Base-by-base conservation (phyloP, 2,329 filamentous ascomycete genomes). In the Aspergillus tanneri region DNA sequence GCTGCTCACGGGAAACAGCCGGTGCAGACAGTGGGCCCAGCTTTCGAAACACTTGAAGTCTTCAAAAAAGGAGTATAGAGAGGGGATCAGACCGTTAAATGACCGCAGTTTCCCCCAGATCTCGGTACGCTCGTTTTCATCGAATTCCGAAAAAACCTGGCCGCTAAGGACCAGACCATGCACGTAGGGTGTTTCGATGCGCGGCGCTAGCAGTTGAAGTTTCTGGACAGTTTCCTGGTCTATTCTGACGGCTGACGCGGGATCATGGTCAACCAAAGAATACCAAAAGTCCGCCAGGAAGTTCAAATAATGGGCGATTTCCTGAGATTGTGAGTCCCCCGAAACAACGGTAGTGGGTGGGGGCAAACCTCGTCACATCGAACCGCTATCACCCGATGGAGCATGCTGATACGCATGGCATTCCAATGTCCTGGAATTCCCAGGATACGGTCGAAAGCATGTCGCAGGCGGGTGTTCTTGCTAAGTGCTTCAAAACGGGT, bases 51-150 rank as follows among this genome's bases (percentile, higher is more conserved):
- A 56, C 23, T 55, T 53, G 35, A 58, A 53, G 36, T 59, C 57
- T 46, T 58, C 39, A 24, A 58, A 60, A 45, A 61, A 58, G 7
- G 46, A 56, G 18, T 58, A 54, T n/a, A 60, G 36, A 30, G 49
- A 61, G 11, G 38, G 56, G 37, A 59, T 47, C 1, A 61, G 44
- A 3, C 52, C 41, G 19, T 55, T 45, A 32, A 46, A 51, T 12
- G 39, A 5, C 41, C 53, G 54, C 27, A 71, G 28, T 40, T 55
- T 50, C 16, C 43, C 46, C 59, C 47, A 73, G 25, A 72, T 69
- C 21, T 35, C 46, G 22, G 56, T 44, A 44, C 64, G 55, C 37
- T 70, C 60, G 11, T 44, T 32, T 8, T 54, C 30, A 47, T 35
- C 61, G 35, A 62, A 58, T 22, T 41, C 48, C 10, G 49, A 22